Evolutionary conservation across 345 rosid species (phyloP), one percentile per base, ranked within the genome.

Genomic region (Brassica incana): DNA sequence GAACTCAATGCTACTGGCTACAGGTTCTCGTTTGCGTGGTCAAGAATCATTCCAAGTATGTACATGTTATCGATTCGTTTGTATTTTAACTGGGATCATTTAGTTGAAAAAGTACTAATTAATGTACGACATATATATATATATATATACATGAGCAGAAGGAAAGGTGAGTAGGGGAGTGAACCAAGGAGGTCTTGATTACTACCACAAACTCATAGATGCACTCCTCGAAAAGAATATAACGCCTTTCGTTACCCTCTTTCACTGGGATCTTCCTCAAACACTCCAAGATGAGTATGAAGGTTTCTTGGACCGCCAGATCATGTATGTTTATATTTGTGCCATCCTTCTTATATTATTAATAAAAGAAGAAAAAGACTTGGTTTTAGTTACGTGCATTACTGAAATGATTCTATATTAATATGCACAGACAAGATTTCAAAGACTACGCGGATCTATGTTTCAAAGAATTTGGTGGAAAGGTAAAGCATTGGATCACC

Each of bases 1-100:
- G 36, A 80, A 58, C 3, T 52, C 58, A 52, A 52, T 52, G 60
- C 60, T 54, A 54, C 60, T 54, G 60, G 60, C 60, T 54, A 54
- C 9, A 54, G 60, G 18, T 54, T 54, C 20, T 54, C 60, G 25
- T 54, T 54, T 54, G 60, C 60, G 60, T 54, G 60, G 60, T 54
- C 60, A 54, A 54, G 60, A 54, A 54, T 54, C 60, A 15, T 54
- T 54, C 60, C 60, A 54, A 54, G 60, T 54, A 15, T 54, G 60
- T 54, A 52, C 59, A 52, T 5, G 6, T 52, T 50, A 50, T 50
- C 6, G 58, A 52, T 48, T 48, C 6, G 18, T 52, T n/a, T 15
- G 18, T 52, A 48, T 48, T 36, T 36, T 36, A n/a, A n/a, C 5
- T 52, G 58, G 6, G 20, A 14, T n/a, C 18, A 5, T 52, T 52